Conservation (phyloP, 371 early-diverging fungal genomes). For the Basidiobolus meristosporus region DNA sequence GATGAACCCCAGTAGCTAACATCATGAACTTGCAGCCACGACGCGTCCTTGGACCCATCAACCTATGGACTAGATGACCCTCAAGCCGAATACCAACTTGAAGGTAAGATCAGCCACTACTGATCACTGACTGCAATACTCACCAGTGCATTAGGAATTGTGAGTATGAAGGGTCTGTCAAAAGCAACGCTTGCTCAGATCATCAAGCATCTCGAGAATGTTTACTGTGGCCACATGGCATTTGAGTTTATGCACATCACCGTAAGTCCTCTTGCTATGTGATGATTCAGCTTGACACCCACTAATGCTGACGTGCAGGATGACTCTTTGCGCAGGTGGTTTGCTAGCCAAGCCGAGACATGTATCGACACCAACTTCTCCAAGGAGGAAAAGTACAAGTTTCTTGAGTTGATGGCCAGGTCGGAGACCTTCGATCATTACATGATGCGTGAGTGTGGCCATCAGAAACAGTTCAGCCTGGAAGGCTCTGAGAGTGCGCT, state of each 20-base stretch:
- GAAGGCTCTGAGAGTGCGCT: constrained; percentile 96
- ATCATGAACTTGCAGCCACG: neutral
- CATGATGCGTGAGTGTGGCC: constrained; percentile 84
- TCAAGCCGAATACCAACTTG: constrained; percentile 25
- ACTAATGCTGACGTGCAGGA: constrained; percentile 34
- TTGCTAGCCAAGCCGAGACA: constrained; percentile 31
- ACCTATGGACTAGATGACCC: neutral
- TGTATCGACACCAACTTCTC: neutral
- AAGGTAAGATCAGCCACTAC: constrained; percentile 66
- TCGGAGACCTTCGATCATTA: constrained; percentile 75
- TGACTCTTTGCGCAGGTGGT: constrained; percentile 45
- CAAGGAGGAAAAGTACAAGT: neutral
- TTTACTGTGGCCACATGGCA: too few relatives aligned
- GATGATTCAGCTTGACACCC: constrained; percentile 22
- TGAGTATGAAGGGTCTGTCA: too few relatives aligned
- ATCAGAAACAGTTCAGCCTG: constrained; percentile 87
- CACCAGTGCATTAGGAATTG: constrained; percentile 6
- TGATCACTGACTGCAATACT: constrained; percentile 25
- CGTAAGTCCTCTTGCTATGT: constrained; percentile 1
- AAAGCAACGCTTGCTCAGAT: constrained; percentile 22
- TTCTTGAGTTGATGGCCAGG: neutral
- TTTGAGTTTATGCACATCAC: too few relatives aligned
- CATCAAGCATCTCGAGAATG: too few relatives aligned
- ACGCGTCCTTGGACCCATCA: neutral
- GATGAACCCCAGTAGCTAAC: too few relatives aligned